These are phyloP conservation scores for Theobroma grandiflorum DNA, from an alignment of 441 rosid species.

Conservation along the genomic window DNA sequence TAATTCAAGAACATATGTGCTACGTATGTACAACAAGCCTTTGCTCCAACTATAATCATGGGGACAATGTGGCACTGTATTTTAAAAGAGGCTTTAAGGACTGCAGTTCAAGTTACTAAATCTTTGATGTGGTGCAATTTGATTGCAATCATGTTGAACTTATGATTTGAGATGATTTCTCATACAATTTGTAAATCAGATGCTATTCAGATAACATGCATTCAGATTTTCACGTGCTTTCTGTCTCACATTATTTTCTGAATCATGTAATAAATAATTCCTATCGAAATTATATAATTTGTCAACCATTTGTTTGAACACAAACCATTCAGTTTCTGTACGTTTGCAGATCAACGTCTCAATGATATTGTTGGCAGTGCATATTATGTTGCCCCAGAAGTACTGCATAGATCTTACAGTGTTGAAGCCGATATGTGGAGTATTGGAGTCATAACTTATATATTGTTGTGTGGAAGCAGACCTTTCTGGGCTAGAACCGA, in stretches of 20 bases:
- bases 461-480: constrained; percentile 77
- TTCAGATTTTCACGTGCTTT: constrained; percentile 12
- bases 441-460: constrained; percentile 69
- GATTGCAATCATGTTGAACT: not conserved
- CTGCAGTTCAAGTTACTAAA: not conserved
- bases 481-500: constrained; percentile 78
- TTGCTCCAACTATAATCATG: not conserved
- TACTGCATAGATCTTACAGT: constrained; percentile 72
- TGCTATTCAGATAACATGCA: not conserved
- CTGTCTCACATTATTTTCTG: not conserved
- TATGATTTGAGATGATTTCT: not conserved
- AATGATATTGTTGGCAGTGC: constrained; percentile 84
- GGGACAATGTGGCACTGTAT: not conserved
- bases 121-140: not conserved
- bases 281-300: constrained; percentile 1
- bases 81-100: not conserved
- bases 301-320: constrained; percentile 26
- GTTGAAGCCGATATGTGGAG: constrained; percentile 83
- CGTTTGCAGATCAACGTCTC: constrained; percentile 65
- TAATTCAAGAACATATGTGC: not conserved
- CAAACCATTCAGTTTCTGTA: constrained; percentile 30
- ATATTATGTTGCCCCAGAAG: constrained; percentile 74
- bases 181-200: not conserved
- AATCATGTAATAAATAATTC: constrained; percentile 6
- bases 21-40: not conserved